Evolutionary conservation across 1,139 yeast genomes (phyloP).

Genomic region (Barnettozyma hawaiiensis): DNA sequence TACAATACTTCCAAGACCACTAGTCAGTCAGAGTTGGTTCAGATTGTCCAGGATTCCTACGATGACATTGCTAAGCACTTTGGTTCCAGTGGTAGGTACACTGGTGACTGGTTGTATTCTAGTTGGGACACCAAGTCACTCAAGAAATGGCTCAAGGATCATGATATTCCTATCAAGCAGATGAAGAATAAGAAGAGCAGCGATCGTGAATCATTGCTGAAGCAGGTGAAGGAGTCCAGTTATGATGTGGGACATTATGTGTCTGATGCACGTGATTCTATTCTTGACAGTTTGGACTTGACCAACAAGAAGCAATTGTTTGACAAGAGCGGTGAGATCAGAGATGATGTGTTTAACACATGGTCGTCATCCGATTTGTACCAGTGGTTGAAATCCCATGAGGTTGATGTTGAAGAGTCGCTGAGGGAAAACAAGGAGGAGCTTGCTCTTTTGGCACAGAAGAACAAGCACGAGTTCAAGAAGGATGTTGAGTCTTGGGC

Average conservation of each 20-base stretch:
- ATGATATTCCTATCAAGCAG: constrained; percentile 38
- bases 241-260: constrained; percentile 35
- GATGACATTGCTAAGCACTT: constrained; percentile 33
- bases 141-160: constrained; percentile 41
- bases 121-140: constrained; percentile 42
- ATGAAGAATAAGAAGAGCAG: too few species aligned
- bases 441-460: constrained; percentile 34
- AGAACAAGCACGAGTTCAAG: constrained; percentile 30
- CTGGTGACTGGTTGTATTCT: constrained; percentile 46
- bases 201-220: constrained; percentile 39
- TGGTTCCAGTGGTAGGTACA: constrained; percentile 40
- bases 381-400: constrained; percentile 44
- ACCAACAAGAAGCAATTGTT: constrained; percentile 31
- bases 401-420: constrained; percentile 34
- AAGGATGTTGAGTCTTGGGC: constrained; percentile 39
- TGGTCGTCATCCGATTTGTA: constrained; percentile 43
- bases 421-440: constrained; percentile 33
- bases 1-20: constrained; percentile 27
- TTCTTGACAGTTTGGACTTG: constrained; percentile 37
- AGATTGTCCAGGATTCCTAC: constrained; percentile 35
- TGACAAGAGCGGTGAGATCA: constrained; percentile 38
- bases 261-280: constrained; percentile 34
- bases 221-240: constrained; percentile 38
- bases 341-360: constrained; percentile 41
- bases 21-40: constrained; percentile 30